phyloP scores from a whole-genome alignment of 192 early-diverging fungal species.

The Coemansia sp. region DNA sequence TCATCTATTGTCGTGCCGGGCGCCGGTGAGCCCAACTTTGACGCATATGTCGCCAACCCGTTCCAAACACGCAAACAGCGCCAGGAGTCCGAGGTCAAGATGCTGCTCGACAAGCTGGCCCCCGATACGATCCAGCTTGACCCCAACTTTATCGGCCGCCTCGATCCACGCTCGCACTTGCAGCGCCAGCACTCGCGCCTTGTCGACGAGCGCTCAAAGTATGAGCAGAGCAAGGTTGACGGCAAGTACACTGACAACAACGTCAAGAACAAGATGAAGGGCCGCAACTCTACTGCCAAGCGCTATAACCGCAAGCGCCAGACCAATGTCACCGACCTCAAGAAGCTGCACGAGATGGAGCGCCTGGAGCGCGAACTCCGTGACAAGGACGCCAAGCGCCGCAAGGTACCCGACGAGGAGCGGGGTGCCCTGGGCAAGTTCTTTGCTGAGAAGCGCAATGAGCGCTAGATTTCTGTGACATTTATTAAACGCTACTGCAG shows the following conservation, averaged over 20 bases:
- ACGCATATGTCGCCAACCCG: slow-evolving; percentile 88
- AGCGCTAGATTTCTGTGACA: no score
- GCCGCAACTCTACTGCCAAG: slow-evolving; percentile 64
- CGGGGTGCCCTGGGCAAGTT: slow-evolving; percentile 41
- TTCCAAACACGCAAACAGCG: slow-evolving; percentile 88
- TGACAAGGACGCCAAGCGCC: slow-evolving; percentile 10
- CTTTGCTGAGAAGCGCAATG: slow-evolving; percentile 32
- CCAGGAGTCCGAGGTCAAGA: slow-evolving; percentile 83
- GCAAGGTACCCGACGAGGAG: slow-evolving; percentile 32
- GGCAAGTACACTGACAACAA: slow-evolving; percentile 37
- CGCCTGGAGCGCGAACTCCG: slow-evolving; percentile 21
- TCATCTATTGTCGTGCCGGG: slow-evolving; percentile 83
- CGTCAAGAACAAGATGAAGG: slow-evolving; percentile 46
- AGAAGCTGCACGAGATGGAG: slow-evolving; percentile 44
- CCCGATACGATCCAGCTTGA: slow-evolving; percentile 91
- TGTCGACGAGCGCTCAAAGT: slow-evolving; percentile 6
- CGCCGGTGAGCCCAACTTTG: slow-evolving; percentile 97
- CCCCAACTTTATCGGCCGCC: slow-evolving; percentile 74
- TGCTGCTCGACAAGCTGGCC: slow-evolving; percentile 89
- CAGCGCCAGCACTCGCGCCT: slow-evolving; percentile 14
- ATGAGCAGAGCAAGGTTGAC: slow-evolving; percentile 20
- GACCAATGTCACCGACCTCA: slow-evolving; percentile 77
- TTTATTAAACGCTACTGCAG: no score
- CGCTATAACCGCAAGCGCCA: slow-evolving; percentile 77
- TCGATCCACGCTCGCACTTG: slow-evolving; percentile 62